Base-by-base conservation (phyloP, 2,329 filamentous ascomycete species). In the Fusarium continuum region DNA sequence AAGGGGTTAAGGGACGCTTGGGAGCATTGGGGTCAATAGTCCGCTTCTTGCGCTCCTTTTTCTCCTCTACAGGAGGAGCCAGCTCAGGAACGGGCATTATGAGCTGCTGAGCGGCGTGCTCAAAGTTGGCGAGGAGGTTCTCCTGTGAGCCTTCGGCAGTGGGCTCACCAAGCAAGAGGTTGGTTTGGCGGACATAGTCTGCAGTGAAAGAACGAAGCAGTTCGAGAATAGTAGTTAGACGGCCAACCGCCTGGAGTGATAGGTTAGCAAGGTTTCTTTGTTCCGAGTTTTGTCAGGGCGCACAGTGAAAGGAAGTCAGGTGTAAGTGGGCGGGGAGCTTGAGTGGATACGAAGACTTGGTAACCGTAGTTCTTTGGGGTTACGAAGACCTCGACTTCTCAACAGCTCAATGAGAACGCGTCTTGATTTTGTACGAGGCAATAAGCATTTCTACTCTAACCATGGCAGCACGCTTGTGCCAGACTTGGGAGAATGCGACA, bases 1-100 rank as follows among this genome's bases (percentile, higher is more conserved):
- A 97, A 3, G 94, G 93, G 6, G 94, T 98, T 73, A 97, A 78
- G 8, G 94, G 93, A 45, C 93, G 88, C 86, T 97, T 98, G 58
- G 94, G 94, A 7, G 93, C 93, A 76, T 97, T 96, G 68, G 93
- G 93, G 76, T 98, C 94, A 73, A 91, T 88, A 35, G 88, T 88
- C 61, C 89, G 87, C 83, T 93, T 93, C 85, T 95, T 94, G 77
- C 91, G 89, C 84, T 95, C 93, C 84, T 93, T 93, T 85, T 92
- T 91, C 76, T 88, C 87, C 72, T 88, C 85, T 9, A 81, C 84
- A 2, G 78, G 79, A 20, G 83, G 82, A 11, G 76, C 77, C 25
- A 74, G 68, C 48, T 78, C 70, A 35, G 75, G 67, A 46, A 76
- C 64, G 17, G 80, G 74, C 46, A 78, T 75, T n/a, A 82, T 77